Evolutionary conservation across 306 rosid species (phyloP).

Genomic region (Ceratonia siliqua): DNA sequence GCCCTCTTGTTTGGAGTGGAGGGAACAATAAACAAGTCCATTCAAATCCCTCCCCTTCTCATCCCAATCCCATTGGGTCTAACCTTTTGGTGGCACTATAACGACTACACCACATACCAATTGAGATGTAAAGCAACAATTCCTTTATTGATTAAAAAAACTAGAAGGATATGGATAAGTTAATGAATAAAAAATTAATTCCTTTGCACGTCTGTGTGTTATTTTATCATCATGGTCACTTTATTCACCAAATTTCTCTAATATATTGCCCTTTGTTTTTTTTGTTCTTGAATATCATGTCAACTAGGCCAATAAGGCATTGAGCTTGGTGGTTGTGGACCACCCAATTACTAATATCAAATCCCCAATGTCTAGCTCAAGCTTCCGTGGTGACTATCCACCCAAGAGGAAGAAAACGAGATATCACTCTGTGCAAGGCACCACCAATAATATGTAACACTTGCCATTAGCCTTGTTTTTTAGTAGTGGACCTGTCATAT

Average conservation of each 20-base stretch:
- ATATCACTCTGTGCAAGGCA: constrained; percentile 35
- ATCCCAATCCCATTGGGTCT: constrained; percentile 64
- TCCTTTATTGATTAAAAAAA: constrained; percentile 26
- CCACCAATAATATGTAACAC: constrained; percentile 27
- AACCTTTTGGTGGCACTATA: constrained; percentile 63
- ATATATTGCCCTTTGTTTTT: not conserved
- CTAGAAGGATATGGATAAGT: not conserved
- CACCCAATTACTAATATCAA: constrained; percentile 26
- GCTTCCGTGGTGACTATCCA: constrained; percentile 36
- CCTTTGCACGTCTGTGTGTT: constrained; percentile 63
- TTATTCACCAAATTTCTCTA: constrained; percentile 21
- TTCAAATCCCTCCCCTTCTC: constrained; percentile 39
- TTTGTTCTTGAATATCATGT: not conserved
- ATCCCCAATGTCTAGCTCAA: constrained; percentile 32
- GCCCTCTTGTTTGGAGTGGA: constrained; percentile 80
- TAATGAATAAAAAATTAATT: constrained; percentile 14
- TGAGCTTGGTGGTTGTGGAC: constrained; percentile 51
- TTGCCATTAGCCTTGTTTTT: not conserved
- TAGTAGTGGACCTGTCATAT: constrained; percentile 19
- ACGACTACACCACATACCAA: constrained; percentile 38
- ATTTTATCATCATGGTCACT: constrained; percentile 71
- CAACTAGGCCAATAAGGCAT: constrained; percentile 17
- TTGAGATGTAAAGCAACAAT: constrained; percentile 45
- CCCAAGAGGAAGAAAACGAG: constrained; percentile 28
- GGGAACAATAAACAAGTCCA: constrained; percentile 83